Base-by-base conservation (phyloP, 1,284 basidiomycete species). In the Trichosporon sp. region DNA sequence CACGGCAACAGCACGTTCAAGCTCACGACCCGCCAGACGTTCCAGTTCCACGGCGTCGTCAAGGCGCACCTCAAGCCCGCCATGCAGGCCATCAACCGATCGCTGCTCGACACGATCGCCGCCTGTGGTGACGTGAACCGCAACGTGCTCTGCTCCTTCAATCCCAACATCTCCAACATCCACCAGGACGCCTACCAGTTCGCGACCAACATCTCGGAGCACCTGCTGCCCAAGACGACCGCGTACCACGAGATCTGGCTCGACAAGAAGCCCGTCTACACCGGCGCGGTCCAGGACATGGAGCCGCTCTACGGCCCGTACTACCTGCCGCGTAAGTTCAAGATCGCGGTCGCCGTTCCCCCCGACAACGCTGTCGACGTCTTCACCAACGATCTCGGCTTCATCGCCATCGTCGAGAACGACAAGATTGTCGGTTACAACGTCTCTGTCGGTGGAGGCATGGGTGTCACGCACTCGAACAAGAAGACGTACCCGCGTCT, bases 201-300 rank as follows among this genome's bases (percentile, higher is more conserved):
- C 76, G 86, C 92, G n/a, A 91, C 89, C 78, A 83, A 84, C 60
- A 85, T 96, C 73, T 95, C 91, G 79, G 88, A 89, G 73, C 89
- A 91, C 76, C 86, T 99, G 21, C 84, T 97, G 36, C 95, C 95
- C 16, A 85, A 88, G 60, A 98, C 95, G 19, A 88, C 88, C 5
- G 95, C 96, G 2, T 99, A 99, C 81, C 94, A 97, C 78, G 96
- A 99, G 82, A 98, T 99, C 72, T 99, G 96, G 95, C 84, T 98
- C 60, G 93, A 98, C 84, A 92, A 95, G 83, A 95, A 96, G 83
- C 82, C 95, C 70, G 88, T 98, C 34, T 90, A 89, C 19, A 93
- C 92, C 27, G 92, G 92, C 49, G 92, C 92, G 1, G 80, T 96
- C 67, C 89, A 92, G 79, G 96, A 99, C 81, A 87, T 91, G 70